Evolutionary conservation across 345 rosid genomes (phyloP), one percentile per base, ranked within the genome.

Genomic region (Pugionium cornutum): DNA sequence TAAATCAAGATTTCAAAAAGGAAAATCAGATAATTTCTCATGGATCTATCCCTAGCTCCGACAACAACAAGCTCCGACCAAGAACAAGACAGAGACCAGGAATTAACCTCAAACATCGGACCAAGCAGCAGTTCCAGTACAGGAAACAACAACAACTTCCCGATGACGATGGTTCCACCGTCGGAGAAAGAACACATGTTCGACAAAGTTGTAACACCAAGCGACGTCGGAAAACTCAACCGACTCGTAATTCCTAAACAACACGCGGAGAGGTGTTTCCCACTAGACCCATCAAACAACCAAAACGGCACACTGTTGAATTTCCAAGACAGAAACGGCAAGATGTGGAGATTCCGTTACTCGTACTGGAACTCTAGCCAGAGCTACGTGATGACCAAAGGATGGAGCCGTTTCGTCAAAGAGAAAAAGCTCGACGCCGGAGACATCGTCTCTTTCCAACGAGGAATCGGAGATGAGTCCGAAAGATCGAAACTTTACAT

Each of bases 261-360:
- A 50, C 91, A 88, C 53, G 95, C 95, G 4, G 97, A 89, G 83
- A 89, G 79, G 76, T 84, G 81, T 75, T 89, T 89, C 69, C 98
- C 97, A 0, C 77, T 92, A 28, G 91, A 89, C 76, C 80, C 88
- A 3, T 77, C 94, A 7, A 41, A 83, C 1, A 84, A 82, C 77
- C 87, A 86, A 40, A 88, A 83, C 75, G 95, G 87, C 43, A 83
- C 87, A 37, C 76, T 88, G 42, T 64, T 88, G 75, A 85, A 83
- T 66, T 88, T 88, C 78, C 89, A 88, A 72, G 95, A 87, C 62
- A 62, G 78, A 25, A 79, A 75, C 70, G 90, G 87, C 10, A 87
- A 82, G 69, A 63, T 70, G 8, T 85, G 88, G 95, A 82, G 82
- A 45, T 87, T 87, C 18, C 18, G 18, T 18, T 18, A 18, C 18